Base-by-base conservation (phyloP, 2,329 filamentous ascomycete species). In the Colletotrichum sp. region DNA sequence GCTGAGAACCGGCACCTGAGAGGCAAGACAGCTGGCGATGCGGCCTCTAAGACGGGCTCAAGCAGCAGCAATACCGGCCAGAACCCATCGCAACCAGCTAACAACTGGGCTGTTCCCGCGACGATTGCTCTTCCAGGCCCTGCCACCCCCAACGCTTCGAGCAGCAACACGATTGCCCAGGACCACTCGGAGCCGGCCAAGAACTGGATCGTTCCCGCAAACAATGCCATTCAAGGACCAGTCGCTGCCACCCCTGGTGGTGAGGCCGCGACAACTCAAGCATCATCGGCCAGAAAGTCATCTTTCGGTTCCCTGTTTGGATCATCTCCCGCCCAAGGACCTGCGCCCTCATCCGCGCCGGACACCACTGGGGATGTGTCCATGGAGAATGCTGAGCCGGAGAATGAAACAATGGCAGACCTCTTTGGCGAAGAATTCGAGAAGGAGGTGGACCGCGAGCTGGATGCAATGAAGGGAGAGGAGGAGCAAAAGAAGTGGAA, bases 141-240 rank as follows among this genome's bases (percentile, higher is more conserved):
- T 52, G 43, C 43, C 43, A 52, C 43, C 12, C 43, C 43, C n/a
- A 52, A 52, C 43, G n/a, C 43, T 52, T 21, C 43, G 12, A 52
- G n/a, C 43, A 52, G 43, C 43, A 52, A 52, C n/a, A 52, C 6
- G n/a, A 21, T 1, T 13, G n/a, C n/a, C 10, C 43, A 52, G 12
- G 10, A 21, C 0, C 43, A 7, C 0, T 52, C 4, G 10, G 43
- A 52, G n/a, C n/a, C 43, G 43, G 2, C 43, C 6, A 52, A 21
- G 4, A 52, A 52, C 43, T 52, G 43, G 43, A 13, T 52, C 9
- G 18, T 48, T 12, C 39, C 39, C 39, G 18, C 39, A 48, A 48
- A 48, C 18, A 48, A n/a, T n/a, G 39, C 39, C 1, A 10, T 6
- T n/a, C 18, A 0, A n/a, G 18, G 18, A n/a, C 0, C 0, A 48